Evolutionary conservation across 805 yeast genomes (phyloP), one percentile per base, ranked within the genome.

Genomic region (Pachysolen tannophilus): DNA sequence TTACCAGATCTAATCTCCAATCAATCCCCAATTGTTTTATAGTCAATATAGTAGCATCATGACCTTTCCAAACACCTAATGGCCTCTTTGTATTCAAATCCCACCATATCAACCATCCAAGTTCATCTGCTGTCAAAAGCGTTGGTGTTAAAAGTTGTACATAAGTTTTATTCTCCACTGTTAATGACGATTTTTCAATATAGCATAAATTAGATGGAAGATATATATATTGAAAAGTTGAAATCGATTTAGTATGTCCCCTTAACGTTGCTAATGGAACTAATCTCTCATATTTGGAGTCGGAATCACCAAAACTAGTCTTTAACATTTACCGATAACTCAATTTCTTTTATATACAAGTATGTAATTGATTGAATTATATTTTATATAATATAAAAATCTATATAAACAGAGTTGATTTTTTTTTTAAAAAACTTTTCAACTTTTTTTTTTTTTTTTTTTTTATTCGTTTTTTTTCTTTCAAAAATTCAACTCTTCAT

Each of bases 101-200:
- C 94, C 94, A 83, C 65, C 78, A 62, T 1, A 74, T 62, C 3
- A 75, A 45, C 63, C 71, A 63, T 0, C 94, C 94, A 0, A 59
- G 50, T 19, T 75, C 76, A 49, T 82, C 92, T 5, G 72, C 72
- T 1, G 82, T 64, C 1, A 71, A 47, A 3, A 79, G 42, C 2
- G 65, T 50, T 5, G 65, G 63, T 6, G 56, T 55, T 28, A 55
- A 43, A 1, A 56, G 39, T 50, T 21, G 7, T 2, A n/a, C 10
- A 4, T 20, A 11, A 15, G 23, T 6, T 9, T 5, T 10, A 30
- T 25, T 26, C n/a, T n/a, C n/a, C n/a, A n/a, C n/a, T n/a, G 6
- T 10, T 2, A 16, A 29, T 14, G 30, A 13, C 16, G 8, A 20
- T 17, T 11, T 14, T 5, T 13, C 16, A 5, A 25, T 11, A n/a